Percentiles rank a stretch among this genome's conserved stretches.
phyloP scores from a whole-genome alignment of 2,329 filamentous ascomycete species.

The Lachnellula cervina region DNA sequence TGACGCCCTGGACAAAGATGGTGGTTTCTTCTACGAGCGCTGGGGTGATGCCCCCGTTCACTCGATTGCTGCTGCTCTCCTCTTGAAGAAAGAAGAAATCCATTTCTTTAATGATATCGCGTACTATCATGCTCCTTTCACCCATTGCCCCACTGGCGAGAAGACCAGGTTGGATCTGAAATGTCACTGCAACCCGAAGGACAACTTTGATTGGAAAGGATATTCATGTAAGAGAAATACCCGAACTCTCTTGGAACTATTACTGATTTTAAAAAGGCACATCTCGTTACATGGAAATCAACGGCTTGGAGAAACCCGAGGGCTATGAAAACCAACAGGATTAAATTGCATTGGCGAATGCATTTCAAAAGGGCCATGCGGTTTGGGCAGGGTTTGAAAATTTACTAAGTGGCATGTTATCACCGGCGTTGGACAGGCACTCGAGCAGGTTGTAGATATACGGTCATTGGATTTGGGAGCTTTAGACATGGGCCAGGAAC shows the following conservation, averaged over 20 bases:
- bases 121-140: constrained; percentile 97
- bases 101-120: constrained; percentile 99
- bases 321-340: constrained; percentile 72
- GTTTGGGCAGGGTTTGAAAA: constrained; percentile 8
- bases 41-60: constrained; percentile 98
- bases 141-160: constrained; percentile 91
- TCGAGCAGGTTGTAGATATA: constrained; percentile 6
- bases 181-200: constrained; percentile 90
- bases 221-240: constrained; percentile 75
- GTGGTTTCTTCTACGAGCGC: constrained; percentile 98
- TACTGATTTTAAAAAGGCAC: constrained; percentile 56
- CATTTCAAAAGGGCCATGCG: constrained; percentile 9
- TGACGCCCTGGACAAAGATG: constrained; percentile 77
- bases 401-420: constrained; percentile 18
- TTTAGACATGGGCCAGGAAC: not conserved
- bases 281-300: constrained; percentile 78
- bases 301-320: constrained; percentile 73
- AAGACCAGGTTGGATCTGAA: constrained; percentile 76
- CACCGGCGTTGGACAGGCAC: constrained; percentile 2
- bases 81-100: constrained; percentile 88
- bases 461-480: constrained; percentile 3
- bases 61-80: constrained; percentile 85
- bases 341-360: constrained; percentile 29
- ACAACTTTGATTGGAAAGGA: constrained; percentile 99
- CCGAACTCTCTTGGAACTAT: not conserved